These are phyloP conservation scores for Mollisia scopiformis DNA, from an alignment of 2,329 filamentous ascomycete genomes.

Conservation along the genomic window DNA sequence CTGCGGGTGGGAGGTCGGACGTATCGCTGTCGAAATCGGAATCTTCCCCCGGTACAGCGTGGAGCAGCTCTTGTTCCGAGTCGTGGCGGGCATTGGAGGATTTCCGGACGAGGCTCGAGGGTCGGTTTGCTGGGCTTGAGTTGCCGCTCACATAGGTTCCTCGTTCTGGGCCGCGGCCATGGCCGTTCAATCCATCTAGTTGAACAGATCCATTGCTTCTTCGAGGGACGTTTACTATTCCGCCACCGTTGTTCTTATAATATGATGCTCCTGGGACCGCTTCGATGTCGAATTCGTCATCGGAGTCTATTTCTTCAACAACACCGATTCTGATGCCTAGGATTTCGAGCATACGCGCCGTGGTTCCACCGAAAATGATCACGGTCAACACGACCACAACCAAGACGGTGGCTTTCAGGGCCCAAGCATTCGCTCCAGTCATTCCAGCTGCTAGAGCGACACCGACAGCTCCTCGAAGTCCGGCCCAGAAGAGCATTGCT, in stretches of 20 bases:
- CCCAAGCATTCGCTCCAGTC: conserved; percentile 77
- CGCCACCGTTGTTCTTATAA: conserved; percentile 74
- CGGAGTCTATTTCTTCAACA: conserved; percentile 94
- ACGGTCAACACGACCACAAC: conserved; percentile 97
- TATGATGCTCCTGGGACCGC: conserved; percentile 49
- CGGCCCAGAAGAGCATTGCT: conserved; percentile 99
- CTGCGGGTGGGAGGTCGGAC: conserved; percentile 67
- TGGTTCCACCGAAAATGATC: conserved; percentile 98
- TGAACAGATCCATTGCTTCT: conserved; percentile 53
- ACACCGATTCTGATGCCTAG: conserved; percentile 95
- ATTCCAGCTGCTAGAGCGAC: conserved; percentile 91
- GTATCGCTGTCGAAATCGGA: conserved; percentile 63
- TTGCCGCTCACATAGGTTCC: conserved; percentile 42
- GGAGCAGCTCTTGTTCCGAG: conserved; percentile 59
- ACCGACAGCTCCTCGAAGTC: conserved; percentile 90
- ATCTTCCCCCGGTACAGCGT: conserved; percentile 44
- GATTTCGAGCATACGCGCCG: conserved; percentile 96
- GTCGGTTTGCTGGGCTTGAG: conserved; percentile 33
- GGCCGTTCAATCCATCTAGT: conserved; percentile 58
- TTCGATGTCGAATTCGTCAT: conserved; percentile 97
- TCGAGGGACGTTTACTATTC: conserved; percentile 77
- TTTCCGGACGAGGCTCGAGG: conserved; percentile 56
- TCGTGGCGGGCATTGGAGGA: conserved; percentile 50
- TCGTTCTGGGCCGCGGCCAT: conserved; percentile 38
- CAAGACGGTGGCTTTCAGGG: conserved; percentile 90